Evolutionary conservation across 352 stramenopile species (phyloP), one percentile per base, ranked within the genome.

Genomic region (Phytophthora constricta): DNA sequence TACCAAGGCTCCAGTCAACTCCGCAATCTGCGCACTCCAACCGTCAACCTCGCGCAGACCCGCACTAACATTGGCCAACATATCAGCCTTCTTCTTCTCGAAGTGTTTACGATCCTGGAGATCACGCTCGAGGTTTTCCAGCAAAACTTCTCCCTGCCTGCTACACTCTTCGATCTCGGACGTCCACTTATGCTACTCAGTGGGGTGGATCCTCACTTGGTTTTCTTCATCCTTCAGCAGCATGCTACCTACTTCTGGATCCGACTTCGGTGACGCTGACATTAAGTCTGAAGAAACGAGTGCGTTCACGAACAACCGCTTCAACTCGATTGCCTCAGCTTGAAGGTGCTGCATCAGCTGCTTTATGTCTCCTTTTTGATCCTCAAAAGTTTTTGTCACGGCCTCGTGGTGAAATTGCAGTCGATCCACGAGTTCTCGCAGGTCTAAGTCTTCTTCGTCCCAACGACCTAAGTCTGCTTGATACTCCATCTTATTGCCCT

Each of bases 391-490:
- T 58, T 92, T 93, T 7, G 82, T 70, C 22, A 92, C 84, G 3
- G 77, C 74, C 51, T 95, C 87, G 59, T 95, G 87, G 48, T 95
- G 85, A 39, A 84, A 87, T 54, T 93, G 85, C 39, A 95, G 54
- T 20, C 85, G 76, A 45, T 95, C 85, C 0, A 93, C 74, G 1
- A 95, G 77, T 22, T 93, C 84, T 4, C 85, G 83, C 7, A 95
- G 48, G 22, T 91, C 85, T 41, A 92, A 26, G 27, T 92, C 85
- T 64, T 95, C 87, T 22, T 93, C 84, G 45, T 89, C 79, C 85
- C 87, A 93, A 1, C 80, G 78, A 4, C 58, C 74, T 16, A 92
- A 74, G 19, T 92, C 82, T 14, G 81, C 65, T 13, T 86, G 45
- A 37, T 92, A 91, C 26, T 80, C 72, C 20, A 57, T 56, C 1